Percentiles rank a stretch among this genome's conserved stretches.
These are phyloP conservation scores for Rhodotorula sp. DNA, from an alignment of 1,284 basidiomycete genomes.

Conservation along the genomic window DNA sequence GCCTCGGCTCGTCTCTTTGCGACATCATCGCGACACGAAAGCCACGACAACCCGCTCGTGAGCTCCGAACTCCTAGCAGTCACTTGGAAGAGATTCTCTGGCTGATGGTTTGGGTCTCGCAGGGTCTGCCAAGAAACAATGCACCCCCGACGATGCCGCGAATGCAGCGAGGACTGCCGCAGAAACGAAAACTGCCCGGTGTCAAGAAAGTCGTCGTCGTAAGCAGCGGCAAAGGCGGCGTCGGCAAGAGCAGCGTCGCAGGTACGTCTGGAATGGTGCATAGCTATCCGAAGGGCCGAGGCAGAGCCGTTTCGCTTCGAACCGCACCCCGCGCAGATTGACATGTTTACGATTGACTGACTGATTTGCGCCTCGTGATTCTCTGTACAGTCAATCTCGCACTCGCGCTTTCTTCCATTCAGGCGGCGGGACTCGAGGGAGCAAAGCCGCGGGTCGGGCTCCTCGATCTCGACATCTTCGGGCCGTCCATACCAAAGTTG, in stretches of 20 bases:
- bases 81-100: rapidly evolving
- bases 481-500: slow-evolving; percentile 90
- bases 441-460: slow-evolving; percentile 66
- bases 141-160: slow-evolving; percentile 44
- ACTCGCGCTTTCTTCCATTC: slow-evolving; percentile 59
- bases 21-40: not conserved
- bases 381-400: slow-evolving; percentile 74
- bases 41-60: slow-evolving; percentile 39
- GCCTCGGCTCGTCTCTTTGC: not conserved
- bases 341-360: too few relatives aligned
- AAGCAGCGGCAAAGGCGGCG: slow-evolving; percentile 93
- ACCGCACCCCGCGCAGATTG: too few relatives aligned
- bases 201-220: slow-evolving; percentile 71
- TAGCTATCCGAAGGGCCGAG: slow-evolving; percentile 3
- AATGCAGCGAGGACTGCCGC: slow-evolving; percentile 51
- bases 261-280: slow-evolving; percentile 54
- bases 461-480: slow-evolving; percentile 93
- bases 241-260: slow-evolving; percentile 93
- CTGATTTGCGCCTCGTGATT: too few relatives aligned
- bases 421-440: slow-evolving; percentile 41
- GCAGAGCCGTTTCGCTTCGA: not conserved
- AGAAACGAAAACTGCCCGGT: slow-evolving; percentile 54
- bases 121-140: slow-evolving; percentile 43
- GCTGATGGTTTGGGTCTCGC: not conserved
- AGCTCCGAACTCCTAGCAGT: not conserved